Evolutionary conservation across 2,329 filamentous ascomycete genomes (phyloP).

Genomic region (Penicillium sp.): DNA sequence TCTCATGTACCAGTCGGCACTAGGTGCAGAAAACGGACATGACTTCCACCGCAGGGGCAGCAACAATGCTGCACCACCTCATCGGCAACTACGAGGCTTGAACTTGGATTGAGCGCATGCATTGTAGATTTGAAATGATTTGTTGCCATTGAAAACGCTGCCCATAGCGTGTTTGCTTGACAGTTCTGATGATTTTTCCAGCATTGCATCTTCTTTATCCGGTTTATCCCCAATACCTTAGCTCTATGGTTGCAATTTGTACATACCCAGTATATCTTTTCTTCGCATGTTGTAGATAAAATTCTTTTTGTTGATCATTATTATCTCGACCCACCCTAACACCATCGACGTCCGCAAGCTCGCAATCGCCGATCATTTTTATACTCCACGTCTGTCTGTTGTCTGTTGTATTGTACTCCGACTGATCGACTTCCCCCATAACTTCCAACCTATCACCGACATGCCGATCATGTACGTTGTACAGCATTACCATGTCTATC

Average conservation of each 20-base stretch:
- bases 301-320: not conserved
- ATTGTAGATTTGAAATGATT: not conserved
- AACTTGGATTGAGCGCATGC: slow-evolving; percentile 1
- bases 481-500: not conserved
- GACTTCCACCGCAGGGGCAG: slow-evolving; percentile 22
- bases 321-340: not conserved
- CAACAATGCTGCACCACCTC: slow-evolving; percentile 25
- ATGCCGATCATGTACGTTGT: not conserved
- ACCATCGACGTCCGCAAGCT: not conserved
- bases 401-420: not conserved
- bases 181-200: not conserved
- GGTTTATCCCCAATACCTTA: slow-evolving; percentile 2
- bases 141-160: not conserved
- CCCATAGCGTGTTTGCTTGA: not conserved
- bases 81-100: slow-evolving; percentile 24
- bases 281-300: not conserved
- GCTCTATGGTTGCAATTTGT: not conserved
- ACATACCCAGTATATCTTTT: slow-evolving; percentile 1
- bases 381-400: not conserved
- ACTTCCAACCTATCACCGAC: not conserved
- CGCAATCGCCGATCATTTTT: not conserved
- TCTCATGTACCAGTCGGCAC: slow-evolving; percentile 39
- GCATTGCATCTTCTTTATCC: not conserved
- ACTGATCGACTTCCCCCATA: not conserved
- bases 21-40: slow-evolving; percentile 24